A percentile compares a stretch with the other conserved stretches of the same genome.
phyloP scores from a whole-genome alignment of 257 asterid species.

The Schizonepeta tenuifolia region DNA sequence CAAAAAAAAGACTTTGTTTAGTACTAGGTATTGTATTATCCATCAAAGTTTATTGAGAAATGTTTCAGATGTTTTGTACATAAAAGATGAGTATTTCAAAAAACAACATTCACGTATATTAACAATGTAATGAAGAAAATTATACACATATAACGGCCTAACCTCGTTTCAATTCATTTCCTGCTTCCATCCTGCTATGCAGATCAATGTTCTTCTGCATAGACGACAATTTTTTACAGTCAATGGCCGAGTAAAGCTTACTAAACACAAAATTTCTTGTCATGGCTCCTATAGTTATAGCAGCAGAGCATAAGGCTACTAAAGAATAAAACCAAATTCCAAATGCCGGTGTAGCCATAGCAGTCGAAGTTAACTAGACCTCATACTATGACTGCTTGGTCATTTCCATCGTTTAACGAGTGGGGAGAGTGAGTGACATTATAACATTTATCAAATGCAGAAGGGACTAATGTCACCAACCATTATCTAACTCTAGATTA shows the following conservation, averaged over 20 bases:
- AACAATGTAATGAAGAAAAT: background rate
- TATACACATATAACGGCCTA: background rate
- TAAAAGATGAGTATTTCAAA: background rate
- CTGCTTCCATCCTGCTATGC: background rate
- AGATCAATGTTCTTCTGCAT: background rate
- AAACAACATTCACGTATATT: background rate
- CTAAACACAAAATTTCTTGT: background rate
- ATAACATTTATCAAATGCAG: too few species aligned
- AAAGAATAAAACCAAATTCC: background rate
- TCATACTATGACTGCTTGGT: too few species aligned
- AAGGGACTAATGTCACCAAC: background rate
- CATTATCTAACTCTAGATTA: background rate
- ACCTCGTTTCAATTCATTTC: background rate
- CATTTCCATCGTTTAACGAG: too few species aligned
- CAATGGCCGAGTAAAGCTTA: background rate
- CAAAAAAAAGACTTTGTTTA: background rate
- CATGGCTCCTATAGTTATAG: background rate
- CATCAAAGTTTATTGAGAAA: slow-evolving; percentile 2
- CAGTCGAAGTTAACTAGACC: background rate
- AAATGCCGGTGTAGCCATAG: background rate
- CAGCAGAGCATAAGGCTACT: background rate
- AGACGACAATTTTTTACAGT: background rate
- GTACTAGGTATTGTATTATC: too few species aligned
- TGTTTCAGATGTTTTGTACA: background rate
- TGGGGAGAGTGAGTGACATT: too few species aligned